phyloP scores from a whole-genome alignment of 352 stramenopile genomes.

The Plasmopara muralis region DNA sequence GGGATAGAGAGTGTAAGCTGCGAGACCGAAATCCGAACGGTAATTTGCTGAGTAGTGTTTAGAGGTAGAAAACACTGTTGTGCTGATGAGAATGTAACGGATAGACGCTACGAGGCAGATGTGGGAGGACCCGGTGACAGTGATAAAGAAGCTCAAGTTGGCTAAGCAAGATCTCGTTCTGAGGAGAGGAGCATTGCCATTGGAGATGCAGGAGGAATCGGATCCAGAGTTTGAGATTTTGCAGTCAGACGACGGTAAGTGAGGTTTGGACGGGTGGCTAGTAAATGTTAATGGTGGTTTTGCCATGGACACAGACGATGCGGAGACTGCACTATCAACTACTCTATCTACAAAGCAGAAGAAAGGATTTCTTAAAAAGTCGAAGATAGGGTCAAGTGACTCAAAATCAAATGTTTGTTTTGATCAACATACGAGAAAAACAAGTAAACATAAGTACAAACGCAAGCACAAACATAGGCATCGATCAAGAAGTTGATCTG shows the following conservation, averaged over 20 bases:
- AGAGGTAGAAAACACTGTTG: not conserved
- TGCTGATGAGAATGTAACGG: not conserved
- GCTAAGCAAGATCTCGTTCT: constrained; percentile 63
- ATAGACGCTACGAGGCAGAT: constrained; percentile 61
- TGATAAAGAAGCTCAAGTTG: constrained; percentile 49
- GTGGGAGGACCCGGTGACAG: constrained; percentile 67
- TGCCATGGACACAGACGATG: constrained; percentile 3
- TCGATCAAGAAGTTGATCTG: constrained; percentile 9
- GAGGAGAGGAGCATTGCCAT: constrained; percentile 39
- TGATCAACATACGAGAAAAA: constrained; percentile 21
- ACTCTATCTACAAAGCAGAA: constrained; percentile 65
- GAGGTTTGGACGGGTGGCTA: not conserved
- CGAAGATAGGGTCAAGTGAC: constrained; percentile 31
- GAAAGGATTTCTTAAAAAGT: constrained; percentile 50
- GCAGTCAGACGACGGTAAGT: constrained; percentile 47
- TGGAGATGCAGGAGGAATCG: constrained; percentile 52
- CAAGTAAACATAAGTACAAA: constrained; percentile 22
- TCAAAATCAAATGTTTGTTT: constrained; percentile 14
- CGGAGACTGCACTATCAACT: constrained; percentile 30
- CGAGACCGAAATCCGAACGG: constrained; percentile 69
- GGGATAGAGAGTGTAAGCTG: constrained; percentile 75
- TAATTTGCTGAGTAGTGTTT: constrained; percentile 9
- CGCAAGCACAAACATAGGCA: constrained; percentile 19
- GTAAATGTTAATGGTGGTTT: not conserved
- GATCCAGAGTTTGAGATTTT: constrained; percentile 58